Conservation (phyloP, 2,329 filamentous ascomycete species). For the Acarospora socialis region DNA sequence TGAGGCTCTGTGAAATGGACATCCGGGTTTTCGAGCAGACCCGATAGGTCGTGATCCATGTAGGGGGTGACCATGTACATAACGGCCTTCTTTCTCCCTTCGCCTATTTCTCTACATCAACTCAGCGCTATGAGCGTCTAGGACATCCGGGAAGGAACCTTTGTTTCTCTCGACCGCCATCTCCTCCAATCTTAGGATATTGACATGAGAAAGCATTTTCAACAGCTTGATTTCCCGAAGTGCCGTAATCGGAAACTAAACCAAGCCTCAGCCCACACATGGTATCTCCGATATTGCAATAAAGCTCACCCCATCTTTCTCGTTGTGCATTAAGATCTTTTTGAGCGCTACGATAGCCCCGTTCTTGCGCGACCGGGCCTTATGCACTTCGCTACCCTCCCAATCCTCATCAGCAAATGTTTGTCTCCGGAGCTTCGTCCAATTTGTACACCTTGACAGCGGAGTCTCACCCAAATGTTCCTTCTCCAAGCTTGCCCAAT, state of each 20-base stretch:
- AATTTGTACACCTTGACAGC: no score
- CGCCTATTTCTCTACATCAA: no score
- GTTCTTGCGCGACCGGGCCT: constrained; percentile 62
- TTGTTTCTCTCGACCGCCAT: constrained; percentile 80
- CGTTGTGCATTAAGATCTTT: constrained; percentile 98
- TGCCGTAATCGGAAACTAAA: constrained; percentile 86
- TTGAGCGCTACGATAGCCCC: constrained; percentile 75
- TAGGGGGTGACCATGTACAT: constrained; percentile 99
- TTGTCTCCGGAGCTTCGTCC: background rate
- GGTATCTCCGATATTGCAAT: no score
- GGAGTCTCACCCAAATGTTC: constrained; percentile 67
- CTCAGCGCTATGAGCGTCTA: no score
- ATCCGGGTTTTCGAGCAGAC: constrained; percentile 84
- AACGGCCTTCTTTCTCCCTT: constrained; percentile 61
- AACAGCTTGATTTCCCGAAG: constrained; percentile 94
- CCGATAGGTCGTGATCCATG: constrained; percentile 98
- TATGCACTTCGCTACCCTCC: constrained; percentile 90
- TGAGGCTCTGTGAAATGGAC: constrained; percentile 78
- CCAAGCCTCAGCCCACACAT: no score
- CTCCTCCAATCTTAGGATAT: constrained; percentile 76
- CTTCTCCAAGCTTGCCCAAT: constrained; percentile 75
- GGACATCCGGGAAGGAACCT: no score
- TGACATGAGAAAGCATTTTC: constrained; percentile 84
- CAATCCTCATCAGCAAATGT: constrained; percentile 4
- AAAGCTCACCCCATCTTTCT: constrained; percentile 72